Conservation (phyloP, 768 basidiomycete genomes). For the Termitomyces sp. region DNA sequence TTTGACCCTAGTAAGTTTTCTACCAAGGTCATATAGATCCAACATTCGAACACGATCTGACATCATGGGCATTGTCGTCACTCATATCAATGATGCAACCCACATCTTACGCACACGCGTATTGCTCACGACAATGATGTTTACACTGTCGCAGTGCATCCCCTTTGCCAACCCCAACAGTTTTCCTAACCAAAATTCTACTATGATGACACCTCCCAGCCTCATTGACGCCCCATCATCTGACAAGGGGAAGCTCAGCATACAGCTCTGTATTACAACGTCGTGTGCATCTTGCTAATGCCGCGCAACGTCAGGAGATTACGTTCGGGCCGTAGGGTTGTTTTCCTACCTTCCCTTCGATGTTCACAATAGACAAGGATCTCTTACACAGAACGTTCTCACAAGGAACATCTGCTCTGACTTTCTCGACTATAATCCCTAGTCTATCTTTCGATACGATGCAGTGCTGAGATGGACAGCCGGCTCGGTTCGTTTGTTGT, state of each 20-base stretch:
- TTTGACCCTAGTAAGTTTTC: too few species aligned
- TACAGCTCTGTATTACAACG: not conserved
- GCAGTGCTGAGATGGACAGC: constrained; percentile 92
- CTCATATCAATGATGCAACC: constrained; percentile 80
- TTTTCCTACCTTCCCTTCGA: not conserved
- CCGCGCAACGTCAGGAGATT: constrained; percentile 50
- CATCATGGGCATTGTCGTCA: constrained; percentile 86
- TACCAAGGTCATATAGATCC: constrained; percentile 80
- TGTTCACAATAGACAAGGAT: not conserved
- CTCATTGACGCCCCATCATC: constrained; percentile 26
- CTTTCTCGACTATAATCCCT: constrained; percentile 66
- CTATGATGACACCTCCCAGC: constrained; percentile 53
- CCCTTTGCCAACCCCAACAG: not conserved
- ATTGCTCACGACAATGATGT: not conserved
- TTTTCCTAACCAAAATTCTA: constrained; percentile 46
- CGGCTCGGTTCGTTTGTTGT: constrained; percentile 82
- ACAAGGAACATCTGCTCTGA: constrained; percentile 86
- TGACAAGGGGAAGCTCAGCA: constrained; percentile 8
- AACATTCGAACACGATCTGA: constrained; percentile 76
- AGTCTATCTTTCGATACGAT: constrained; percentile 78
- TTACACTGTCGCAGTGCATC: not conserved
- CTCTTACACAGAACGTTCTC: constrained; percentile 43
- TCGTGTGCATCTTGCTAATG: constrained; percentile 48
- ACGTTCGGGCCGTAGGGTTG: constrained; percentile 53
- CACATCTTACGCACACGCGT: constrained; percentile 52